Evolutionary conservation across 306 rosid species (phyloP), one percentile per base, ranked within the genome.

Genomic region (cucumber (Cucumis sativus)): DNA sequence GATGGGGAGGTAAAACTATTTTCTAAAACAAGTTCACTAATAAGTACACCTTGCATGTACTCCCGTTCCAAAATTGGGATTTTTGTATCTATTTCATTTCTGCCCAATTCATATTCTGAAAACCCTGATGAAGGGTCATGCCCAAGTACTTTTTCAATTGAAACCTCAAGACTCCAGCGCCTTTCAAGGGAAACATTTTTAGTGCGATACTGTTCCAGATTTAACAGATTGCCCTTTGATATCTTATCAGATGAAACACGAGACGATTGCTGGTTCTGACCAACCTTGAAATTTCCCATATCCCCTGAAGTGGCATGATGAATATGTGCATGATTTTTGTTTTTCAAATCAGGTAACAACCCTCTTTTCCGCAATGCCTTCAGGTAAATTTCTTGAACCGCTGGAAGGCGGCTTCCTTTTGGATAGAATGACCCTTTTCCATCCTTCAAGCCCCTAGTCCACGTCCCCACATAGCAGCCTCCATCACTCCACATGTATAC

Each of bases 121-220:
- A 83, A 82, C 55, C 85, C 88, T 49, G 80, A 74, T 21, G 85
- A 80, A 39, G 91, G 79, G 79, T 88, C 93, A 70, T 84, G 87
- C 33, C 88, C 97, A 77, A 95, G 86, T 39, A 89, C 91, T 83
- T 92, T 91, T 84, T 95, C 99, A 67, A 95, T 90, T 52, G 99
- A 87, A 47, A 88, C 98, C 89, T 95, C 99, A 52, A 95, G 97
- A 84, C 99, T 95, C 99, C 99, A 95, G 54, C 99, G 97, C 87
- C 99, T 88, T 83, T 95, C 96, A 30, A 95, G 87, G 80, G 97
- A 88, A 83, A 95, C 85, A 81, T 95, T 95, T 88, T 83, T 89
- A 75, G 78, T 70, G 68, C 84, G 89, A 43, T 93, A 88, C 30
- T 92, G 98, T 52, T 94, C 97, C 75, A 94, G 82, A 84, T 92